These are phyloP conservation scores for Euryodendron excelsum DNA, from an alignment of 148 eudicot species.

Conservation along the genomic window DNA sequence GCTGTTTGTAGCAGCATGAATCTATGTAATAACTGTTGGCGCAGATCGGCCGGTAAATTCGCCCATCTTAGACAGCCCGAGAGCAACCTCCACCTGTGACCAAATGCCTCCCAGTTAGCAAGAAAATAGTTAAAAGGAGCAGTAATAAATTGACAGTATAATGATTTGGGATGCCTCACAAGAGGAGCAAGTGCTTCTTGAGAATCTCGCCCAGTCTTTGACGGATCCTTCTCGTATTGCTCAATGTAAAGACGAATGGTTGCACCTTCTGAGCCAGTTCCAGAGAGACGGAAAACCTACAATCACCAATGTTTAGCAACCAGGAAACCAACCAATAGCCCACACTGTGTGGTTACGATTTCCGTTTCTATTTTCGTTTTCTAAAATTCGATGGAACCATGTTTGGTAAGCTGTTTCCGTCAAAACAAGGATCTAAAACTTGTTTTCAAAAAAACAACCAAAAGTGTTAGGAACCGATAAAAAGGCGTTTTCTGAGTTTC, in stretches of 20 bases:
- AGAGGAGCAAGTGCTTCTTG: slow-evolving; percentile 91
- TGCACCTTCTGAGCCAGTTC: slow-evolving; percentile 99
- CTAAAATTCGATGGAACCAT: too few species aligned
- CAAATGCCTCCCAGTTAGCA: not conserved
- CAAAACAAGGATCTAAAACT: too few species aligned
- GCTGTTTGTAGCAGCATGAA: not conserved
- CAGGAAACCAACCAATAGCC: too few species aligned
- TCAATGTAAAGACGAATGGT: slow-evolving; percentile 93
- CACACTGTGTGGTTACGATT: too few species aligned
- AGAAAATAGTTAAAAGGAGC: not conserved
- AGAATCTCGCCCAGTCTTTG: slow-evolving; percentile 82
- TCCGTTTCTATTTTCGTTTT: too few species aligned
- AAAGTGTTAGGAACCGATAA: too few species aligned
- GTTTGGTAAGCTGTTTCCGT: too few species aligned
- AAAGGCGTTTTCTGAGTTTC: too few species aligned
- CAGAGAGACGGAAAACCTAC: slow-evolving; percentile 93
- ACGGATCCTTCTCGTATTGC: slow-evolving; percentile 82
- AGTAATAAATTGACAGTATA: not conserved
- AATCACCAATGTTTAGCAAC: not conserved
- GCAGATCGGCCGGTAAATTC: slow-evolving; percentile 88
- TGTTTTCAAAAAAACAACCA: too few species aligned
- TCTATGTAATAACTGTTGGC: slow-evolving; percentile 91
- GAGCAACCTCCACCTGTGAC: slow-evolving; percentile 84
- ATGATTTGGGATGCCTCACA: slow-evolving; percentile 36
- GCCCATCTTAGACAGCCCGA: slow-evolving; percentile 88